These are phyloP conservation scores for Candida freyschussii DNA, from an alignment of 1,139 yeast species.

Conservation along the genomic window DNA sequence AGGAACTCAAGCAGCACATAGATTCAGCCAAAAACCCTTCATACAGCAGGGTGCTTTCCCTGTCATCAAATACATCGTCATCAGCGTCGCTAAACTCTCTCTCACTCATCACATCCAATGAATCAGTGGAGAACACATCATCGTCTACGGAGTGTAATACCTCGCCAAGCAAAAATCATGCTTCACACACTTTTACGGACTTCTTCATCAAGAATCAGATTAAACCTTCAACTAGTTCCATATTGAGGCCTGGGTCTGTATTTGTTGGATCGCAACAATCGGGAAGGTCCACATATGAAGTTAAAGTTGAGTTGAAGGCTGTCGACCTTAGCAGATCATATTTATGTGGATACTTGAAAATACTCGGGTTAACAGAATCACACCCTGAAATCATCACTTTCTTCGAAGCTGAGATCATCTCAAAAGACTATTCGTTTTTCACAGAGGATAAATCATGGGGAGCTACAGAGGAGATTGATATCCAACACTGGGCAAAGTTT, in stretches of 20 bases:
- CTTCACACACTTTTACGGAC: constrained; percentile 3
- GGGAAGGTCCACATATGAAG: constrained; percentile 63
- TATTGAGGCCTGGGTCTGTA: constrained; percentile 57
- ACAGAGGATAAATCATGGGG: constrained; percentile 48
- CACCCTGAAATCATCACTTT: constrained; percentile 80
- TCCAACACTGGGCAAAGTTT: constrained; percentile 84
- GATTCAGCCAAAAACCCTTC: too few relatives aligned
- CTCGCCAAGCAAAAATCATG: not conserved
- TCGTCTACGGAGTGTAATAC: constrained; percentile 5
- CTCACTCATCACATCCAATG: constrained; percentile 7
- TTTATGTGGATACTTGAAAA: constrained; percentile 74
- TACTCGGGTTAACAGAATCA: constrained; percentile 71
- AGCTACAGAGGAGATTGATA: constrained; percentile 60
- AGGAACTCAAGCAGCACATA: too few relatives aligned
- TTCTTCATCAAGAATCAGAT: constrained; percentile 9
- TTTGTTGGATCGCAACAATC: constrained; percentile 73
- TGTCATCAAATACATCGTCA: constrained; percentile 4
- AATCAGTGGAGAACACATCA: constrained; percentile 5
- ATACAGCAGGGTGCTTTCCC: constrained; percentile 11
- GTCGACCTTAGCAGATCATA: constrained; percentile 60
- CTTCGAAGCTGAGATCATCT: constrained; percentile 82
- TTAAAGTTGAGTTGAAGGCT: constrained; percentile 64
- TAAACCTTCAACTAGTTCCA: constrained; percentile 14
- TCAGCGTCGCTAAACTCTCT: constrained; percentile 7
- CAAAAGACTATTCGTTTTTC: constrained; percentile 50